A percentile compares a stretch with the other conserved stretches of the same genome.
Evolutionary conservation across 805 yeast genomes (phyloP).

Genomic region (Yamadazyma sp.): DNA sequence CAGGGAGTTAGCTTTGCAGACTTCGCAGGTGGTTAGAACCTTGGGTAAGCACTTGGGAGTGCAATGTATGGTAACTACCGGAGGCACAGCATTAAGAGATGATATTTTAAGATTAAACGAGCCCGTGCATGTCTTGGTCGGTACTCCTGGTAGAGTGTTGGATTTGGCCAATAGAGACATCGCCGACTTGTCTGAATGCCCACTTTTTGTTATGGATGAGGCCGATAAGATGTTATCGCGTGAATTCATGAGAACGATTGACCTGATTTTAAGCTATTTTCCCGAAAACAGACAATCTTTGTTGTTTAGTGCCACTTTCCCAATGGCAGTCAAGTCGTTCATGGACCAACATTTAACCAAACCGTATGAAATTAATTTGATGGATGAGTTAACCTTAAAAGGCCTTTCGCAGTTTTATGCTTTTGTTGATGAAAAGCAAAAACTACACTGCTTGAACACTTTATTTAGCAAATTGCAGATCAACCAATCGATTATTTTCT

Average conservation of each 20-base stretch:
- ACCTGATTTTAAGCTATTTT: slow-evolving; percentile 79
- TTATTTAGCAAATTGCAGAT: slow-evolving; percentile 90
- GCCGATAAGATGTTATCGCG: slow-evolving; percentile 95
- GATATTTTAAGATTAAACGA: slow-evolving; percentile 92
- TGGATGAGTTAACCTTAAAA: slow-evolving; percentile 94
- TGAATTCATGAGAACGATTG: slow-evolving; percentile 85
- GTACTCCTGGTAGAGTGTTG: slow-evolving; percentile 96
- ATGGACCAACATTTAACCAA: slow-evolving; percentile 87
- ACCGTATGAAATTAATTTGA: slow-evolving; percentile 93
- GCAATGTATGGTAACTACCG: slow-evolving; percentile 97
- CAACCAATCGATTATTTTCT: slow-evolving; percentile 94
- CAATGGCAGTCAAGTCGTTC: slow-evolving; percentile 86
- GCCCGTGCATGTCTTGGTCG: slow-evolving; percentile 91
- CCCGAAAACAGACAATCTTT: slow-evolving; percentile 72
- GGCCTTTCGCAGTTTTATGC: slow-evolving; percentile 98
- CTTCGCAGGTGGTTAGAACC: slow-evolving; percentile 95
- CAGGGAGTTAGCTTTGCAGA: slow-evolving; percentile 95
- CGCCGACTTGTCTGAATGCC: slow-evolving; percentile 85
- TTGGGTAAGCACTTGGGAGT: slow-evolving; percentile 90
- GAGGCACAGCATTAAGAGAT: slow-evolving; percentile 93
- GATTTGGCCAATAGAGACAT: slow-evolving; percentile 87
- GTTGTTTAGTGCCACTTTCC: slow-evolving; percentile 94
- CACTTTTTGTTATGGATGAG: slow-evolving; percentile 94
- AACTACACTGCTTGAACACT: slow-evolving; percentile 93
- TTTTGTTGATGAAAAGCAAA: slow-evolving; percentile 96